These are phyloP conservation scores for Fusarium tjaetaba DNA, from an alignment of 2,329 filamentous ascomycete species.

Conservation along the genomic window DNA sequence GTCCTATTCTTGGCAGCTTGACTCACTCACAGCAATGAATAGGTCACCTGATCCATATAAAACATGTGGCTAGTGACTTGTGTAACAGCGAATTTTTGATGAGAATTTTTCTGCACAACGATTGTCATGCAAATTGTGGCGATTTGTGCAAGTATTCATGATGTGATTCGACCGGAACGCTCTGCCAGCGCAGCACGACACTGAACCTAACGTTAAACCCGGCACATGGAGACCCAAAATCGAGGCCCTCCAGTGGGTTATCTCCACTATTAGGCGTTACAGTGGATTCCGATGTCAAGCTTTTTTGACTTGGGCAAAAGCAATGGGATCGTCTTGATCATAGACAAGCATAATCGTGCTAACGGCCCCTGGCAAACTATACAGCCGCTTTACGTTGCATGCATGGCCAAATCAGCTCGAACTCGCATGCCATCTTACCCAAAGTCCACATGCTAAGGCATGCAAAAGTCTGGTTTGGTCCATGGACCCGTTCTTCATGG, in stretches of 20 bases:
- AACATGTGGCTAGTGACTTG: slow-evolving; percentile 9
- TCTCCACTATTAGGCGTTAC: slow-evolving; percentile 24
- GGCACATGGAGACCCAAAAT: slow-evolving; percentile 6
- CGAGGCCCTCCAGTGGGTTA: slow-evolving; percentile 25
- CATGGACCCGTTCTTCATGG: slow-evolving; percentile 3
- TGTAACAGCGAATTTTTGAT: slow-evolving; percentile 1
- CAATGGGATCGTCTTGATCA: slow-evolving; percentile 6
- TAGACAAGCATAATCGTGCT: background rate
- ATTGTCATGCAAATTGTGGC: slow-evolving; percentile 22
- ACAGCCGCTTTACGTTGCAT: slow-evolving; percentile 27
- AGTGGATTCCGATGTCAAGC: slow-evolving; percentile 1
- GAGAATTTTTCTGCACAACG: slow-evolving; percentile 1
- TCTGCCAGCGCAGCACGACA: slow-evolving; percentile 2
- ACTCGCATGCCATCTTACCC: slow-evolving; percentile 22
- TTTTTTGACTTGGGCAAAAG: slow-evolving; percentile 19
- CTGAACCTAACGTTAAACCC: slow-evolving; percentile 4
- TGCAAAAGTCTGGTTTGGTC: slow-evolving; percentile 25
- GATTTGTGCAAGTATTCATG: background rate
- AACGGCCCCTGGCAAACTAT: background rate
- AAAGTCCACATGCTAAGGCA: slow-evolving; percentile 20
- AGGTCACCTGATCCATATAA: slow-evolving; percentile 12
- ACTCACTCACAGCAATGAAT: slow-evolving; percentile 8
- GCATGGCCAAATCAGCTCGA: slow-evolving; percentile 16
- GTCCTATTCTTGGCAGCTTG: slow-evolving; percentile 16
- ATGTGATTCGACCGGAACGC: slow-evolving; percentile 20